A percentile compares a stretch with the other conserved stretches of the same genome.
These are phyloP conservation scores for Aspergillus sp. DNA, from an alignment of 2,329 filamentous ascomycete genomes.

Conservation along the genomic window DNA sequence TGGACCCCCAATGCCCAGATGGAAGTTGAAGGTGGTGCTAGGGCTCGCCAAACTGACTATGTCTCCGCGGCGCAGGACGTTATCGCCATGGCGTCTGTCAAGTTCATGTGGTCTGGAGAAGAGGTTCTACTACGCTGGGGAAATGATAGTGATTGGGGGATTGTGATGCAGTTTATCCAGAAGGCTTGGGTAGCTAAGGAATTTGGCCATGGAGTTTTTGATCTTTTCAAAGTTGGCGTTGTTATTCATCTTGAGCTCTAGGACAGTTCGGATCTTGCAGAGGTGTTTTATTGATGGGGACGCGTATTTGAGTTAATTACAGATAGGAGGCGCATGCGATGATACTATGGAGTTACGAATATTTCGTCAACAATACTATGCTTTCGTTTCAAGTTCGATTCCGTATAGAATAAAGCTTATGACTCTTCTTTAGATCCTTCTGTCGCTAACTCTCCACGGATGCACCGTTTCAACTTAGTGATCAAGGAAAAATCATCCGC, in stretches of 20 bases:
- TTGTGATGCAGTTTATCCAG: slow-evolving; percentile 14
- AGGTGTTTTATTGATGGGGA: neutral
- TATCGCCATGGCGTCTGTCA: slow-evolving; percentile 21
- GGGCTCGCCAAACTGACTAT: neutral
- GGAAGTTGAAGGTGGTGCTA: slow-evolving; percentile 3
- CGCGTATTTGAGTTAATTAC: neutral
- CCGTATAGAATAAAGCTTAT: neutral
- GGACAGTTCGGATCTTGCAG: neutral
- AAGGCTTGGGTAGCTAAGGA: slow-evolving; percentile 16
- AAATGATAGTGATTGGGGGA: slow-evolving; percentile 16
- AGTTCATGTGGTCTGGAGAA: slow-evolving; percentile 21
- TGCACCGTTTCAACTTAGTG: neutral
- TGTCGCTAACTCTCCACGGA: neutral
- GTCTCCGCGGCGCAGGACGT: neutral
- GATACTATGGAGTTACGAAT: neutral
- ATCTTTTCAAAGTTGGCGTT: slow-evolving; percentile 17
- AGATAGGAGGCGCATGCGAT: neutral
- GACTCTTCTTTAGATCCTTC: neutral
- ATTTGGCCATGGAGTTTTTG: neutral
- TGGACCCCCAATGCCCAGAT: slow-evolving; percentile 15
- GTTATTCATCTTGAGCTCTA: slow-evolving; percentile 15
- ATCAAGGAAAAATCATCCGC: neutral
- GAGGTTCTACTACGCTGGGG: slow-evolving; percentile 21
- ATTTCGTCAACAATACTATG: neutral
- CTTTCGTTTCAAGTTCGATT: neutral